Conservation (phyloP, 169 alveolate species). For the Cyclospora cayetanensis region DNA sequence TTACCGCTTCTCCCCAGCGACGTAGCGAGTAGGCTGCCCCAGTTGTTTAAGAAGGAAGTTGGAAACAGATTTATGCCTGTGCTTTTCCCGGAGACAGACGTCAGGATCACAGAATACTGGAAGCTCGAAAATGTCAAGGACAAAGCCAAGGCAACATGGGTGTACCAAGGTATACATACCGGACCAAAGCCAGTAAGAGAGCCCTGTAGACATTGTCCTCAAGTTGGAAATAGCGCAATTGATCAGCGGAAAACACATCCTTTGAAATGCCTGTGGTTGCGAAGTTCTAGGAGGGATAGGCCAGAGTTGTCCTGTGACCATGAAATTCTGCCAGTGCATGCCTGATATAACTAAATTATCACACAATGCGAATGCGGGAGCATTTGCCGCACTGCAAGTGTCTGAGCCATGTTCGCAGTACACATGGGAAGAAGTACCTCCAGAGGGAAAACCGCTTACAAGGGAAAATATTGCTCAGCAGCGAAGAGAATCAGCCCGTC, state of each 20-base stretch:
- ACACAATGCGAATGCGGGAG: too few relatives aligned
- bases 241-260: too few relatives aligned
- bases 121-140: slow-evolving; percentile 44
- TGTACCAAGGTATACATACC: slow-evolving; percentile 27
- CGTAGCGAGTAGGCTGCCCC: not conserved
- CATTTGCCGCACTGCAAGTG: too few relatives aligned
- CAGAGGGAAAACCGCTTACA: slow-evolving; percentile 36
- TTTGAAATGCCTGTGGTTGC: too few relatives aligned
- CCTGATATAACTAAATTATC: too few relatives aligned
- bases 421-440: slow-evolving; percentile 62
- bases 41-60: slow-evolving; percentile 39
- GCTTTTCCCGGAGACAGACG: slow-evolving; percentile 49
- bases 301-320: too few relatives aligned
- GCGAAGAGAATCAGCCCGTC: slow-evolving; percentile 17
- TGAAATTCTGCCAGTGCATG: too few relatives aligned
- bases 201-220: too few relatives aligned
- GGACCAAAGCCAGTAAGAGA: slow-evolving; percentile 59
- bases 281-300: too few relatives aligned
- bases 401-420: slow-evolving; percentile 31
- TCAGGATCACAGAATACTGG: slow-evolving; percentile 56
- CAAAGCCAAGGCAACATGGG: slow-evolving; percentile 48
- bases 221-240: too few relatives aligned
- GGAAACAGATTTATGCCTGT: slow-evolving; percentile 54
- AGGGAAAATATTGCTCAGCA: slow-evolving; percentile 34
- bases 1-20: not conserved